Conservation (phyloP, 257 asterid genomes). For the Handroanthus guayacan region DNA sequence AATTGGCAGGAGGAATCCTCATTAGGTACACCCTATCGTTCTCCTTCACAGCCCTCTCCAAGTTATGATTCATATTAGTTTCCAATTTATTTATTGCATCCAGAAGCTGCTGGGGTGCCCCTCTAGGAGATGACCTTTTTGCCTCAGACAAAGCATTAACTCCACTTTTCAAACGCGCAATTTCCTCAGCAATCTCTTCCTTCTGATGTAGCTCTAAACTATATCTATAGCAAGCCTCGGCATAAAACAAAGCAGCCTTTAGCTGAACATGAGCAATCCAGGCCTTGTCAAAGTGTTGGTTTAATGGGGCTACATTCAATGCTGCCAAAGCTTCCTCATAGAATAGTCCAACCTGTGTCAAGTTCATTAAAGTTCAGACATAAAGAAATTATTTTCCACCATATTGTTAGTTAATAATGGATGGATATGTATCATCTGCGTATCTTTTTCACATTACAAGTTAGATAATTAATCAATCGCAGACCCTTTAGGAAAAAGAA, state of each 20-base stretch:
- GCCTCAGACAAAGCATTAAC: conserved; percentile 70
- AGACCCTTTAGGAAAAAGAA: neutral
- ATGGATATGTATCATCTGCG: conserved; percentile 23
- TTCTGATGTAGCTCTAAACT: conserved; percentile 91
- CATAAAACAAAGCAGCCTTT: conserved; percentile 90
- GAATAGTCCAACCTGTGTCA: conserved; percentile 77
- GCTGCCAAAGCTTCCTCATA: conserved; percentile 96
- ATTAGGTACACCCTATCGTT: conserved; percentile 94
- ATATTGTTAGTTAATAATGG: conserved; percentile 4
- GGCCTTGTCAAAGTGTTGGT: conserved; percentile 88
- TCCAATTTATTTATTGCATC: conserved; percentile 85
- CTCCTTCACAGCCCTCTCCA: conserved; percentile 94
- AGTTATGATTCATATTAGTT: conserved; percentile 64
- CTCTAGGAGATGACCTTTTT: conserved; percentile 79
- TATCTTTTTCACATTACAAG: conserved; percentile 25
- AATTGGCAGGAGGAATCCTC: conserved; percentile 91
- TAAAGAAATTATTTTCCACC: conserved; percentile 23
- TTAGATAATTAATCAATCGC: conserved; percentile 12
- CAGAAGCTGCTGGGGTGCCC: conserved; percentile 86
- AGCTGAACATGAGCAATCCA: conserved; percentile 94
- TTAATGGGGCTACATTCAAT: conserved; percentile 72
- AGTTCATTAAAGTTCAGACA: conserved; percentile 26
- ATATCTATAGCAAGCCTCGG: conserved; percentile 94
- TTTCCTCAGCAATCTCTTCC: conserved; percentile 98
- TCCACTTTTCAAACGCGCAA: conserved; percentile 95